Evolutionary conservation across 2,329 filamentous ascomycete genomes (phyloP), one percentile per base, ranked within the genome.

Genomic region (Hymenoscyphus linearis): DNA sequence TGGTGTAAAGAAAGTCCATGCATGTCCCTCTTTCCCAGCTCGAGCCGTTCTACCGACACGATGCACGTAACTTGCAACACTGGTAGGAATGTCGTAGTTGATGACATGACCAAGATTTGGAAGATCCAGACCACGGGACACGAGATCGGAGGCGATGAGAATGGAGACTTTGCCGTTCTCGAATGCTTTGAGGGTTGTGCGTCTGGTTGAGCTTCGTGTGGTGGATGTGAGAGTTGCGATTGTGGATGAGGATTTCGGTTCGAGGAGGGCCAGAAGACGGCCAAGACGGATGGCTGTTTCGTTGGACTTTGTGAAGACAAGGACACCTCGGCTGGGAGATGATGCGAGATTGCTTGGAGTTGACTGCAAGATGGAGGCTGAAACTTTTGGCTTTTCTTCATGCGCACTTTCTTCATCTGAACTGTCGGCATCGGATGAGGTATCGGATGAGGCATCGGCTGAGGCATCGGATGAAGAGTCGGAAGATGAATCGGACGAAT

Each of bases 271-370:
- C 12, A 98, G 80, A 0, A 98, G 85, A 22, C 91, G 88, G 1
- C 89, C 86, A n/a, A 98, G 82, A 62, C 95, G 89, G n/a, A 90
- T 82, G 1, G 93, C 91, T 18, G 88, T 85, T 73, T 96, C 92
- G 72, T 93, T 96, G 61, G 90, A 96, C 69, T 91, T 91, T 54
- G 92, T 93, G 73, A 98, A 98, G 66, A 98, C 86, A 37, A 98
- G 81, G 12, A 88, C 85, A 26, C 72, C 71, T 1, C 64, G 65
- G 35, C 67, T 62, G 4, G 76, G 13, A 58, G 55, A 54, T 65
- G 54, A 36, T 53, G 55, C 12, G 7, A 34, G 9, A 25, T 52
- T 25, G 27, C 27, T 27, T 10, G 14, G 52, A 36, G 18, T 4
- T 26, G 12, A 12, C 6, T 25, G 54, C 12, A 10, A n/a, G 25